Evolutionary conservation across 1,284 basidiomycete species (phyloP), one percentile per base, ranked within the genome.

Genomic region (Heimioporus retisporus): DNA sequence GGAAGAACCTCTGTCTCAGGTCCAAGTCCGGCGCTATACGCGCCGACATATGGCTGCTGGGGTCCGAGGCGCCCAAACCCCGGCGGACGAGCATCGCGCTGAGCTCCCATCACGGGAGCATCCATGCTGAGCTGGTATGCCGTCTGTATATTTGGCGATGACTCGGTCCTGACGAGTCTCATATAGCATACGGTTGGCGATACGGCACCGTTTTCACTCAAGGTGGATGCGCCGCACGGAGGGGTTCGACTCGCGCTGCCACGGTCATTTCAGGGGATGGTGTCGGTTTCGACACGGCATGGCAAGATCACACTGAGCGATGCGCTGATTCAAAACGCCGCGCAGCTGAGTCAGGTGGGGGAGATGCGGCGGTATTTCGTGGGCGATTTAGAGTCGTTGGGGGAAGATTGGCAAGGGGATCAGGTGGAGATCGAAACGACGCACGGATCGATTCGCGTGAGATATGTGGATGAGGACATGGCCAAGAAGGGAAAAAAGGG

Each of bases 1-100:
- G 83, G 19, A 77, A 77, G 44, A 79, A 84, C 64, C 67, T 84
- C 8, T 73, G 67, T 42, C 67, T 82, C 16, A 72, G 71, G 46
- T 77, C 81, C 1, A 72, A 67, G 13, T 67, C 75, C 65, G 73
- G 79, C 11, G 70, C 73, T 23, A 72, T 85, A 8, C 61, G 72
- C 23, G 77, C 77, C 16, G 77, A 80, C 2, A 68, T 85, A 31
- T 70, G 78, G 77, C 54, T 75, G 0, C 54, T 78, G 13, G 53
- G 61, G 16, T 21, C 53, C 2, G 2, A 28, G 10, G 16, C 3
- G 19, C 7, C 15, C 18, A 15, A 43, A 23, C 7, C 18, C 10
- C 11, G 42, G 18, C 72, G 69, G 4, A 69, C 74, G 35, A 68
- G 64, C 28, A 55, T 76, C 58, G 65, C 62, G 23, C 63, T 76